Evolutionary conservation across 2,329 filamentous ascomycete species (phyloP), one percentile per base, ranked within the genome.

Genomic region (Sclerotinia spermophila): DNA sequence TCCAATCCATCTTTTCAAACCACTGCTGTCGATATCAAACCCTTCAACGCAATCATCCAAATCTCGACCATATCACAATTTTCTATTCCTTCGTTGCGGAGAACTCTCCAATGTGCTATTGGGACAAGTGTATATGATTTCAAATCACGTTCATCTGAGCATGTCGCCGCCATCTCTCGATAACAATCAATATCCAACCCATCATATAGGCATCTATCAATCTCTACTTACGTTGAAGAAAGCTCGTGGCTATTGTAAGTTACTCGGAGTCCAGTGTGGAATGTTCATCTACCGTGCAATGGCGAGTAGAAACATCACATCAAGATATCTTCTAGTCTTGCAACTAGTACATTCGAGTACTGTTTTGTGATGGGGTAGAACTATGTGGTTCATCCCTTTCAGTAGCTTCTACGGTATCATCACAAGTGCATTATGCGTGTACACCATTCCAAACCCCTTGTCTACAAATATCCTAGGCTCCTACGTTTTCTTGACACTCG

Each of bases 101-200:
- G 6, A 40, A 7, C 13, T 40, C 38, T 13, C 38, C 15, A 3
- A 13, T 13, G 15, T 15, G 11, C 24, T 51, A 13, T 11, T 6
- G 11, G 5, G 24, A 51, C 1, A n/a, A 5, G 24, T n/a, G 24
- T 51, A n/a, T 2, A 5, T 0, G 4, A n/a, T 6, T 48, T 48
- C n/a, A 21, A n/a, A 11, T 10, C 24, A 48, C n/a, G 3, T 48
- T 11, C 21, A 48, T 13, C 45, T 48, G 21, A 8, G 13, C 13
- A 11, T n/a, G 1, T n/a, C 10, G 4, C 45, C 24, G n/a, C 6
- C 10, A 2, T n/a, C 3, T n/a, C 1, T n/a, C 24, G 11, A n/a
- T 48, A 11, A n/a, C 1, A 13, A n/a, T 48, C 2, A 4, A 48
- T 48, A 1, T n/a, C 10, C 2, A n/a, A 48, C 10, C n/a, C 45